Conservation (phyloP, 345 rosid species). For the Lumnitzera littorea region DNA sequence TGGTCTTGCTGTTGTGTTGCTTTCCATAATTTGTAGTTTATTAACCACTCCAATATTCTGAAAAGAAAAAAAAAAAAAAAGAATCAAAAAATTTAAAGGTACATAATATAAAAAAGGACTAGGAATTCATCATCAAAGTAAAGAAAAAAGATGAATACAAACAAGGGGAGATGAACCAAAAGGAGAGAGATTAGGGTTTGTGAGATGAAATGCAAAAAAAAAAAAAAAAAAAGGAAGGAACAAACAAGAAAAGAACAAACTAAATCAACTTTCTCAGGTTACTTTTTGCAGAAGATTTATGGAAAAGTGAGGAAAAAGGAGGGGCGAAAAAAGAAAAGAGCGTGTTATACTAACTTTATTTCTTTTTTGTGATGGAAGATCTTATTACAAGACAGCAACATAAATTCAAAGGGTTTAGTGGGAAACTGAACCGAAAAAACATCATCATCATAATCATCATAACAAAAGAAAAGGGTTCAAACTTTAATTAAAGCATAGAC, state of each 20-base stretch:
- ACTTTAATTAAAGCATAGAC: slow-evolving; percentile 2
- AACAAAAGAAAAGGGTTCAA: slow-evolving; percentile 6
- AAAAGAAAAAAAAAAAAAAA: neutral
- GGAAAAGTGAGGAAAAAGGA: neutral
- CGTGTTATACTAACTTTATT: too few species aligned
- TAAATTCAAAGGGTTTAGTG: slow-evolving; percentile 17
- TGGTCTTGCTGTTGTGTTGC: neutral
- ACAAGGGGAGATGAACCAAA: slow-evolving; percentile 20
- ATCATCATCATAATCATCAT: slow-evolving; percentile 13
- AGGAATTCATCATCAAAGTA: slow-evolving; percentile 20
- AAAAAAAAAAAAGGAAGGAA: neutral
- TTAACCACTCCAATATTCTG: slow-evolving; percentile 27
- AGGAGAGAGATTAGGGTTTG: neutral
- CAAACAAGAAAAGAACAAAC: slow-evolving; percentile 17
- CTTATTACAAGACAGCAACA: slow-evolving; percentile 17
- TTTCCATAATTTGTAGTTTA: slow-evolving; percentile 29
- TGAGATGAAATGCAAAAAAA: slow-evolving; percentile 9
- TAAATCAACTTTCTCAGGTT: slow-evolving; percentile 15
- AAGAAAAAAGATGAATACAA: slow-evolving; percentile 4
- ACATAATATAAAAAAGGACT: slow-evolving; percentile 7
- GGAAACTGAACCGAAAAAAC: slow-evolving; percentile 12
- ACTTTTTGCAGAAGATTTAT: slow-evolving; percentile 4
- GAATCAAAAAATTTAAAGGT: neutral
- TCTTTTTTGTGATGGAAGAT: neutral
- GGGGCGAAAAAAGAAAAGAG: slow-evolving; percentile 1